These are phyloP conservation scores for Cryptococcus sp. DNA, from an alignment of 1,284 basidiomycete species.

Conservation along the genomic window DNA sequence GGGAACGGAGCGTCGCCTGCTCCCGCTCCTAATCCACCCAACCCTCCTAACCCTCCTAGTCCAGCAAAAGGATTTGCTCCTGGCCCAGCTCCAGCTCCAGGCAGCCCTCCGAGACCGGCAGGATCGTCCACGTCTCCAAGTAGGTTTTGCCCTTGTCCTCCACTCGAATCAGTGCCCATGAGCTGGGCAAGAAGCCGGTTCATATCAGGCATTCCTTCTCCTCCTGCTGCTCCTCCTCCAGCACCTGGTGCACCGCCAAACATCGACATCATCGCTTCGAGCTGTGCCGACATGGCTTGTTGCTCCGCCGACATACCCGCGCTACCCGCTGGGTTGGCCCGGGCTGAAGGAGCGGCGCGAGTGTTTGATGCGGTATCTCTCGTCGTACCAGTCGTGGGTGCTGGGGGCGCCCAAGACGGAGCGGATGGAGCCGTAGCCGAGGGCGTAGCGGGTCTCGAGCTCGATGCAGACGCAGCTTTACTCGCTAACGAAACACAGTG, in stretches of 20 bases:
- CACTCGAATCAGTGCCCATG: conserved; percentile 24
- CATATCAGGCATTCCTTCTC: conserved; percentile 35
- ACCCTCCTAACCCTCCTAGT: conserved; percentile 11
- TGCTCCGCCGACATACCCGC: conserved; percentile 24
- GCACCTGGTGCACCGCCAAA: conserved; percentile 32
- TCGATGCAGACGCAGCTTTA: conserved; percentile 10
- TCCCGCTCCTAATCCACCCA: conserved; percentile 2
- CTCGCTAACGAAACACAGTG: too few relatives aligned
- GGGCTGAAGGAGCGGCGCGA: conserved; percentile 3
- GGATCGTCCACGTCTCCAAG: conserved; percentile 43
- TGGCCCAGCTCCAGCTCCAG: conserved; percentile 9
- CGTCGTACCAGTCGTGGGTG: background rate
- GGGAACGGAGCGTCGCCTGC: conserved; percentile 13
- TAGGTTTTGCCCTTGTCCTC: conserved; percentile 22
- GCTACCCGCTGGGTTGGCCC: background rate
- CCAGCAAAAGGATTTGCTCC: conserved; percentile 4
- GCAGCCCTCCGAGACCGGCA: conserved; percentile 29
- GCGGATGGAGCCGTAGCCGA: background rate
- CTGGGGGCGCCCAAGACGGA: conserved; percentile 28
- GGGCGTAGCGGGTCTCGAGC: conserved; percentile 7
- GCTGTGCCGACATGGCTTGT: conserved; percentile 37
- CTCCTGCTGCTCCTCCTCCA: conserved; percentile 18
- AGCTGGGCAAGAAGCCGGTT: conserved; percentile 34
- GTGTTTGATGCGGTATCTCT: background rate
- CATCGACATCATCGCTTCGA: conserved; percentile 47